phyloP scores from a whole-genome alignment of 495 filamentous ascomycete species.

The Trypethelium eluteriae region DNA sequence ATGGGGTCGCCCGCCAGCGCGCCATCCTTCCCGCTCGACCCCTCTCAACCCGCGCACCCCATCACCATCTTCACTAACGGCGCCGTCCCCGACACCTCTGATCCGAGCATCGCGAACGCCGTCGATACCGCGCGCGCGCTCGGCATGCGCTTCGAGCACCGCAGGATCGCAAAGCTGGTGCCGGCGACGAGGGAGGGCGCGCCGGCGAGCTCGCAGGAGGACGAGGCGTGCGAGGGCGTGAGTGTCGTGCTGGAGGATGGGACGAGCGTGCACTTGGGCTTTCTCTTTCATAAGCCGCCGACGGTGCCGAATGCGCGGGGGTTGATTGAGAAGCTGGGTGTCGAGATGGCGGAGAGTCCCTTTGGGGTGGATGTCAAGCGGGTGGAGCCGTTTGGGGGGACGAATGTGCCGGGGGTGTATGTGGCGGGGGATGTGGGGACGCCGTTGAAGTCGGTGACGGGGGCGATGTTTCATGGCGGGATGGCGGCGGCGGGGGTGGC shows the following conservation, averaged over 20 bases:
- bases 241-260: constrained; percentile 2
- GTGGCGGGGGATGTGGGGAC: constrained; percentile 11
- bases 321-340: neutral
- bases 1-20: neutral
- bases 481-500: constrained; percentile 2
- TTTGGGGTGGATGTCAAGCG: neutral
- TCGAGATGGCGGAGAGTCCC: neutral
- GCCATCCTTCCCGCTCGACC: neutral
- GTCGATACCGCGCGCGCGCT: neutral
- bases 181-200: neutral
- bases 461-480: neutral
- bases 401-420: neutral
- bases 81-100: neutral
- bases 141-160: neutral
- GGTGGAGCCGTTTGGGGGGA: neutral
- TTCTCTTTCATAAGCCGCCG: neutral
- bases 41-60: neutral
- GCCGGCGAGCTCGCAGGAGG: neutral
- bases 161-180: neutral
- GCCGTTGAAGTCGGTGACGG: neutral
- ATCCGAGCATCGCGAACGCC: neutral
- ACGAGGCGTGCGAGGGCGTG: neutral
- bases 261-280: neutral
- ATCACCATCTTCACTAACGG: neutral
- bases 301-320: neutral